Percentiles rank a stretch among this genome's conserved stretches.
These are phyloP conservation scores for Triadica sebifera DNA, from an alignment of 345 rosid genomes.

Conservation along the genomic window DNA sequence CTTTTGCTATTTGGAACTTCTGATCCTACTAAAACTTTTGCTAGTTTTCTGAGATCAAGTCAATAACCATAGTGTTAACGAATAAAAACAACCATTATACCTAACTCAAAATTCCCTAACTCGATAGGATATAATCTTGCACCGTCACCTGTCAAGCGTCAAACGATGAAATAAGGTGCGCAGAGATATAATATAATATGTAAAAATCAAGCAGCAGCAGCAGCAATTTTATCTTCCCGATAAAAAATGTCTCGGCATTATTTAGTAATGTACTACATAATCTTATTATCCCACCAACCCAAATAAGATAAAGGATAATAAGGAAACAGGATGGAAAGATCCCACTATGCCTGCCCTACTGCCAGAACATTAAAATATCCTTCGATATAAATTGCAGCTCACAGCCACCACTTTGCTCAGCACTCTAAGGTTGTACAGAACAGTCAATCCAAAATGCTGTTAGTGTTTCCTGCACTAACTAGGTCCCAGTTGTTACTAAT, in stretches of 20 bases:
- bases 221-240: background rate
- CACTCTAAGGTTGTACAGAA: slow-evolving; percentile 20
- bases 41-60: too few species aligned
- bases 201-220: background rate
- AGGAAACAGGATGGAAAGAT: background rate
- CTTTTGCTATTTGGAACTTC: too few species aligned
- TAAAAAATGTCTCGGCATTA: background rate
- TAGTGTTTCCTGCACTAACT: slow-evolving; percentile 19
- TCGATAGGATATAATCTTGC: too few species aligned
- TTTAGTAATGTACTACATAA: background rate
- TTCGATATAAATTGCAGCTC: slow-evolving; percentile 3
- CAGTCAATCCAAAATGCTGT: slow-evolving; percentile 28
- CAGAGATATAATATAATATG: background rate
- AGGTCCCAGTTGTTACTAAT: slow-evolving; percentile 7
- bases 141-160: too few species aligned
- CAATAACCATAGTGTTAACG: too few species aligned
- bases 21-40: too few species aligned
- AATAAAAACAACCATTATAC: too few species aligned
- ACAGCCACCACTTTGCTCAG: slow-evolving; percentile 17
- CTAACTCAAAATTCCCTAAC: too few species aligned
- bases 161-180: too few species aligned
- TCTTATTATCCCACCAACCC: background rate
- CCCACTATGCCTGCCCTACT: slow-evolving; percentile 1
- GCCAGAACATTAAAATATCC: background rate
- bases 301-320: background rate